A percentile compares a stretch with the other conserved stretches of the same genome.
These are phyloP conservation scores for Leishmania lainsoni DNA, from an alignment of 208 protist genomes.

Conservation along the genomic window DNA sequence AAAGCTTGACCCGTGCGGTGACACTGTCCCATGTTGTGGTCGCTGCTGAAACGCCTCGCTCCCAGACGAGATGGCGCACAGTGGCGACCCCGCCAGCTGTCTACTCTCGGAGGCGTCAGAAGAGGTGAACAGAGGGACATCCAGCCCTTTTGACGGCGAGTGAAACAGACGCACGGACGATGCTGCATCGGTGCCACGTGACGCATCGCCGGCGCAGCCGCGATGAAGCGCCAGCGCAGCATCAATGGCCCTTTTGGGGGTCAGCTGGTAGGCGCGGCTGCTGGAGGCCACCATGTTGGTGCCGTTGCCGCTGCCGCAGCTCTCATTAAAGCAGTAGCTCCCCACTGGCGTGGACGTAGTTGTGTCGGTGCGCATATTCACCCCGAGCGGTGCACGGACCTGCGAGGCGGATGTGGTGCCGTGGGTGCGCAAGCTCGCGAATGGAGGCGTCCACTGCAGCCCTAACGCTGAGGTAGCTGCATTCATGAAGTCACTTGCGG, in stretches of 20 bases:
- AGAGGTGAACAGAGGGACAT: background rate
- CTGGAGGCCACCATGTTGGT: background rate
- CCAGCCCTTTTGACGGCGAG: background rate
- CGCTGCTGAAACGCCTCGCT: constrained; percentile 1
- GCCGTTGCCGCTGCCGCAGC: background rate
- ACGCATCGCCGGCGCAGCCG: background rate
- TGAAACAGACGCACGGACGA: background rate
- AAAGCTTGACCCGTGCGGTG: constrained; percentile 16
- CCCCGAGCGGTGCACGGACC: background rate
- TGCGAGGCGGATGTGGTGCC: background rate
- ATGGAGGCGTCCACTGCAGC: background rate
- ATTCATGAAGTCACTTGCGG: constrained; percentile 14
- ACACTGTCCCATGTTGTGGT: background rate
- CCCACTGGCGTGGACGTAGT: background rate
- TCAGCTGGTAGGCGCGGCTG: background rate
- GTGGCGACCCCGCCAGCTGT: background rate
- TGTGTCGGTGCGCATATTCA: background rate
- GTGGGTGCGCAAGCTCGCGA: background rate
- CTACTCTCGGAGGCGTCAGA: background rate
- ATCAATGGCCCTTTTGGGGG: background rate
- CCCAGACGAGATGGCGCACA: background rate
- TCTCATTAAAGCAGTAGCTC: background rate
- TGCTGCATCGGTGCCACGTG: background rate
- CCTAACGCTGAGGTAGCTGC: constrained; percentile 11
- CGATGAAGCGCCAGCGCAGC: background rate